phyloP scores from a whole-genome alignment of 176 grass and related monocot genomes.

The Luzula sylvatica region DNA sequence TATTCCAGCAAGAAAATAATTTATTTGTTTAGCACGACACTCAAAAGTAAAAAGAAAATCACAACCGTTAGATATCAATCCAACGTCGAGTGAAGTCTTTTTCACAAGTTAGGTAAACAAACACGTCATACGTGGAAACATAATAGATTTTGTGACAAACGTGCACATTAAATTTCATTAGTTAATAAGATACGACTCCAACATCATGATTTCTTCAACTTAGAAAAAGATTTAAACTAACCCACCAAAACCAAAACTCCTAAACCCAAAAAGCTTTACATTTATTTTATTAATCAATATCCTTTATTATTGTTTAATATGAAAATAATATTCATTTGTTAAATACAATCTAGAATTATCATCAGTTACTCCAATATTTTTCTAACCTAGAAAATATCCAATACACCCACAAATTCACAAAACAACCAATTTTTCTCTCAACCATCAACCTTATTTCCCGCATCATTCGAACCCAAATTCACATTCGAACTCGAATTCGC shows the following conservation, averaged over 20 bases:
- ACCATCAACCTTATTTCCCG: not conserved
- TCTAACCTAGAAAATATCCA: not conserved
- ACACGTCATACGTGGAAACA: not conserved
- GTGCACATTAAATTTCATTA: no score
- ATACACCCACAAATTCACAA: constrained; percentile 2
- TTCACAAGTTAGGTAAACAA: constrained; percentile 3
- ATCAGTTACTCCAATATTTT: constrained; percentile 3
- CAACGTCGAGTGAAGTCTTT: not conserved
- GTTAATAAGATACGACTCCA: no score
- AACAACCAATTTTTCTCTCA: not conserved
- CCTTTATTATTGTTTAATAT: no score
- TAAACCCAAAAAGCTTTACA: no score
- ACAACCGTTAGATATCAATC: not conserved
- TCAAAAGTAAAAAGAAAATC: not conserved
- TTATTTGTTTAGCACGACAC: not conserved
- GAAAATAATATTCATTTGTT: no score
- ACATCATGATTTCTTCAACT: no score
- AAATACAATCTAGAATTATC: not conserved
- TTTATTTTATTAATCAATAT: no score
- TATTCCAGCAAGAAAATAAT: not conserved
- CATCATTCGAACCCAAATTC: constrained; percentile 5
- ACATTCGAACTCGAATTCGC: constrained; percentile 17
- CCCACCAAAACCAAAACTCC: no score
- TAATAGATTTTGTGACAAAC: no score
- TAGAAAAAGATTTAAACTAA: no score